Conservation (phyloP, 2,329 filamentous ascomycete species). For the Neonectria punicea region DNA sequence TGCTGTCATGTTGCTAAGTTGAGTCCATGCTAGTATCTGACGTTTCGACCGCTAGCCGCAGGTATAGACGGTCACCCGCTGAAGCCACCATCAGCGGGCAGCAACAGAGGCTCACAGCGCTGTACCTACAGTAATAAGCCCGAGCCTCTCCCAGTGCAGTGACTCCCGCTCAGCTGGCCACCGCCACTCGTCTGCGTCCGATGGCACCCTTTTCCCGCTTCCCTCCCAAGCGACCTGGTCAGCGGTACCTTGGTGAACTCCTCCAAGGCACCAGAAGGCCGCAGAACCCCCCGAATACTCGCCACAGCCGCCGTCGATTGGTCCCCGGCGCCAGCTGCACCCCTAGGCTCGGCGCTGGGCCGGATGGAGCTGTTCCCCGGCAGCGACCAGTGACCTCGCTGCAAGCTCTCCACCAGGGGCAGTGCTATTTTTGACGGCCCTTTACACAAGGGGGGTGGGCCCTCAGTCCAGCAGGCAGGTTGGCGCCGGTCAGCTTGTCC, state of each 20-base stretch:
- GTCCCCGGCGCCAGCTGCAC: neutral
- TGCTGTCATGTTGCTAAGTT: neutral
- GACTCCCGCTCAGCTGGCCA: neutral
- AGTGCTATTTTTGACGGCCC: slow-evolving; percentile 7
- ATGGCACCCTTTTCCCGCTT: neutral
- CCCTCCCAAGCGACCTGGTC: neutral
- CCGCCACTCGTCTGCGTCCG: slow-evolving; percentile 1
- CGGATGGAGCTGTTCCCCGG: neutral
- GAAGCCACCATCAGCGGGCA: neutral
- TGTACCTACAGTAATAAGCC: neutral
- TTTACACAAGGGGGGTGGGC: neutral
- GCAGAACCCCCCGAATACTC: neutral
- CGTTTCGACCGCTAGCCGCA: slow-evolving; percentile 3
- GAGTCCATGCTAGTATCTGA: neutral
- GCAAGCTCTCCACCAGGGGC: neutral
- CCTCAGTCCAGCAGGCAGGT: neutral
- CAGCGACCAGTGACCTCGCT: neutral
- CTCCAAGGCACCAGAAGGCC: neutral
- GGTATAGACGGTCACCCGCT: neutral
- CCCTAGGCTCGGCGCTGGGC: neutral
- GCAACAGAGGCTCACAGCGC: neutral
- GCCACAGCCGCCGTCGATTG: slow-evolving; percentile 3
- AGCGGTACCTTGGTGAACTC: neutral
- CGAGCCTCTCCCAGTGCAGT: neutral
- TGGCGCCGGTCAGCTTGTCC: neutral